phyloP scores from a whole-genome alignment of 139 green algal genomes.

The Closterium sp. region DNA sequence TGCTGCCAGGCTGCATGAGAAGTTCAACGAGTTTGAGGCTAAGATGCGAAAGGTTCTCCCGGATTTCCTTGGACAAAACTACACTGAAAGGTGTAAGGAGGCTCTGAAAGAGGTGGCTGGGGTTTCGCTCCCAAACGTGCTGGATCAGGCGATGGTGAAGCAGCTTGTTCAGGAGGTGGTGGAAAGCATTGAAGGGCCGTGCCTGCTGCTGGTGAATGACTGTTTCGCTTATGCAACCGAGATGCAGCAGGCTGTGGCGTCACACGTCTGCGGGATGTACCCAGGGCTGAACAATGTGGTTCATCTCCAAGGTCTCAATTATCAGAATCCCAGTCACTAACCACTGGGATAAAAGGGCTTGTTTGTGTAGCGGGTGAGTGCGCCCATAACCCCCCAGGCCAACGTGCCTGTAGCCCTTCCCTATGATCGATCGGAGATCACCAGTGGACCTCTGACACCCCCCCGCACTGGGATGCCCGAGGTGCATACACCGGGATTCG shows the following conservation, averaged over 20 bases:
- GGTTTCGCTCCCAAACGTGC: conserved; percentile 23
- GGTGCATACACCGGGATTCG: too few relatives aligned
- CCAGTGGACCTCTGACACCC: too few relatives aligned
- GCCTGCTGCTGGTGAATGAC: neutral
- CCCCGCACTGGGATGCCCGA: too few relatives aligned
- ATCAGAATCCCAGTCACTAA: too few relatives aligned
- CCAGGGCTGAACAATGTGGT: too few relatives aligned
- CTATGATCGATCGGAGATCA: too few relatives aligned
- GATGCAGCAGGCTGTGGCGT: neutral
- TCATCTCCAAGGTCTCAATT: too few relatives aligned
- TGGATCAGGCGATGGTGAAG: neutral
- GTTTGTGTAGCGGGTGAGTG: too few relatives aligned
- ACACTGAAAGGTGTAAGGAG: neutral
- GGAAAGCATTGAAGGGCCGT: neutral
- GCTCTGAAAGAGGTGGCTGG: neutral
- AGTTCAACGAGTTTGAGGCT: conserved; percentile 2
- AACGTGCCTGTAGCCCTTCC: too few relatives aligned
- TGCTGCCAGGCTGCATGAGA: conserved; percentile 13
- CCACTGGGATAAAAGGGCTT: too few relatives aligned
- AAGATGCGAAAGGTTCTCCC: neutral
- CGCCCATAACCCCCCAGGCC: too few relatives aligned
- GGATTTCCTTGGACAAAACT: conserved; percentile 1
- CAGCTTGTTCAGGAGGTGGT: conserved; percentile 20
- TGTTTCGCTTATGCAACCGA: conserved; percentile 12
- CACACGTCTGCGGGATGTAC: neutral